Percentiles rank a stretch among this genome's conserved stretches.
Evolutionary conservation across 192 early-diverging fungal species (phyloP).

Genomic region (Backusella circina): DNA sequence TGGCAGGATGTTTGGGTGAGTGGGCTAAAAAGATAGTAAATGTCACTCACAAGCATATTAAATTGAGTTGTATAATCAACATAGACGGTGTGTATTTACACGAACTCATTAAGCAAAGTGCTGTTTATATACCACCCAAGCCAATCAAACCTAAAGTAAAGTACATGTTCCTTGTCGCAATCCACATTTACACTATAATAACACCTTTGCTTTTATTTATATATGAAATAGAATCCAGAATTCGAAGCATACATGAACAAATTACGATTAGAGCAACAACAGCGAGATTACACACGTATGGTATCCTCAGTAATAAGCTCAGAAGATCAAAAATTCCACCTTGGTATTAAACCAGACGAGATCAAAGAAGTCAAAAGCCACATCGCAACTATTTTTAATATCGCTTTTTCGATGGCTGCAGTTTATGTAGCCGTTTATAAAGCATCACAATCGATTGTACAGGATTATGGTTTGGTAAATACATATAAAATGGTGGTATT

Average conservation of each 20-base stretch:
- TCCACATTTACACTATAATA: not conserved
- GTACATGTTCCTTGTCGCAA: too few relatives aligned
- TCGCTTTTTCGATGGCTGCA: constrained; percentile 24
- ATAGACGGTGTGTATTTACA: constrained; percentile 12
- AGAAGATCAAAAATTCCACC: constrained; percentile 9
- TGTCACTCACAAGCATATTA: not conserved
- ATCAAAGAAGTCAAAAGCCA: constrained; percentile 18
- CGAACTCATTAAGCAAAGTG: constrained; percentile 11
- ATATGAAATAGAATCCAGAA: constrained; percentile 14
- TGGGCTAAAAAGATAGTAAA: not conserved
- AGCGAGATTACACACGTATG: constrained; percentile 14
- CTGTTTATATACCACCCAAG: constrained; percentile 15
- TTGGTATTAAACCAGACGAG: constrained; percentile 2
- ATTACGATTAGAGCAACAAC: constrained; percentile 8
- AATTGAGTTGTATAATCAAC: not conserved
- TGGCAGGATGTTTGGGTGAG: not conserved
- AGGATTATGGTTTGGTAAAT: constrained; percentile 23
- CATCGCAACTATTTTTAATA: constrained; percentile 22
- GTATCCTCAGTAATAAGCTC: constrained; percentile 12
- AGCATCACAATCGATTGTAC: constrained; percentile 9
- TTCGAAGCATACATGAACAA: constrained; percentile 24
- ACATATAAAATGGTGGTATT: not conserved
- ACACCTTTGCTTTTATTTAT: not conserved
- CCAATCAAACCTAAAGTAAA: constrained; percentile 5
- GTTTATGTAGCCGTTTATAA: constrained; percentile 20